phyloP scores from a whole-genome alignment of 257 asterid species.

The Solanum infundibuliforme region DNA sequence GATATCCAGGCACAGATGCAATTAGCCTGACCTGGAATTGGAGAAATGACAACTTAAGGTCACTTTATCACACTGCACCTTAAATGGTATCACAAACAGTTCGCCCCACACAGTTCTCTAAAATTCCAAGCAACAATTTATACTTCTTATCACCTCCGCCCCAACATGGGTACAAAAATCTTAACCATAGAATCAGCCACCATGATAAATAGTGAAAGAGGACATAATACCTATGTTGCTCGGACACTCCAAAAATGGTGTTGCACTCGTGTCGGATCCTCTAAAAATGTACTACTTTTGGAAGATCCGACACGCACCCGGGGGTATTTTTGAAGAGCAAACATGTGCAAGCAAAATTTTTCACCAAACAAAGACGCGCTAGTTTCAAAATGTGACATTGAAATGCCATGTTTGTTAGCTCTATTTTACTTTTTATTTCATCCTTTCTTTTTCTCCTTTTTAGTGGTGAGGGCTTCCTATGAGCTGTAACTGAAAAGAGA shows the following conservation, averaged over 20 bases:
- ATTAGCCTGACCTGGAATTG: slow-evolving; percentile 77
- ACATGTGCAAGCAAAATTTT: not conserved
- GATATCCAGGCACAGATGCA: slow-evolving; percentile 97
- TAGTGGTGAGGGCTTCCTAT: not conserved
- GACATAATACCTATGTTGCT: not conserved
- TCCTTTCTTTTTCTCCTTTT: not conserved
- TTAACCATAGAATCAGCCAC: not conserved
- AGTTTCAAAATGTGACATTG: not conserved
- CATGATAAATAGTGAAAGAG: not conserved
- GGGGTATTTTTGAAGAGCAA: not conserved
- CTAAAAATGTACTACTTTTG: not conserved
- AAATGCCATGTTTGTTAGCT: not conserved
- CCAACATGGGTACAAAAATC: not conserved
- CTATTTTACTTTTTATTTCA: not conserved
- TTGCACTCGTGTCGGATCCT: not conserved
- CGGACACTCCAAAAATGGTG: not conserved
- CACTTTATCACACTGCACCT: not conserved
- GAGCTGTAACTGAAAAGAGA: not conserved
- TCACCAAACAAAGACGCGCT: not conserved
- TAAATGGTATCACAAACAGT: not conserved
- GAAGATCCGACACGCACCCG: not conserved
- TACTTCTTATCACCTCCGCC: not conserved
- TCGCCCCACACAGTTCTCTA: not conserved
- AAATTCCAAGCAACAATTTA: not conserved
- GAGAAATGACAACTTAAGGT: not conserved